These are phyloP conservation scores for Parascedosporium putredinis DNA, from an alignment of 2,329 filamentous ascomycete species.

Conservation along the genomic window DNA sequence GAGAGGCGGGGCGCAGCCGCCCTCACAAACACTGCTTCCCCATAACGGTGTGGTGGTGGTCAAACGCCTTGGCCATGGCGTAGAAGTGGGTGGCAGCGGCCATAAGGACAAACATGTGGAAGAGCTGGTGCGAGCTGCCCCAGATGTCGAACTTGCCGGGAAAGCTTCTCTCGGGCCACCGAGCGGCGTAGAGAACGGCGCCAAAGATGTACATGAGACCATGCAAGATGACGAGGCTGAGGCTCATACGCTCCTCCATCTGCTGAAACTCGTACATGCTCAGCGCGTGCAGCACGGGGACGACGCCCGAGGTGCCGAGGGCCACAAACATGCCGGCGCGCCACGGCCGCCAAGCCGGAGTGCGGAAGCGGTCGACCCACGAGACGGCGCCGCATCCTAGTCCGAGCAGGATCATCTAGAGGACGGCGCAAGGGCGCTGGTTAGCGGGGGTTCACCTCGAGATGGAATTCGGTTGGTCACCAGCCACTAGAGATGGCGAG, in stretches of 20 bases:
- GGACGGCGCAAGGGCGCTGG: no score
- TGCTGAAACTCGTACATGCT: constrained; percentile 53
- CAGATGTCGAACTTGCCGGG: constrained; percentile 81
- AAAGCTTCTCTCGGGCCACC: constrained; percentile 70
- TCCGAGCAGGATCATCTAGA: constrained; percentile 71
- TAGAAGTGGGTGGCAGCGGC: constrained; percentile 74
- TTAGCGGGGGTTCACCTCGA: no score
- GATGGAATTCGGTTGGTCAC: background rate
- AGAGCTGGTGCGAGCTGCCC: constrained; percentile 92
- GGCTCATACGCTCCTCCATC: constrained; percentile 63
- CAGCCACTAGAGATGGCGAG: background rate
- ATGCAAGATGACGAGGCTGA: constrained; percentile 71
- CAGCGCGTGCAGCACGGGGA: constrained; percentile 74
- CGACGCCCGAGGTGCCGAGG: constrained; percentile 72
- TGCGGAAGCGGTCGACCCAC: constrained; percentile 73
- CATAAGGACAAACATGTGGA: constrained; percentile 78
- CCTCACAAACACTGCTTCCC: constrained; percentile 36
- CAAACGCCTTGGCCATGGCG: constrained; percentile 74
- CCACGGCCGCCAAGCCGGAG: constrained; percentile 73
- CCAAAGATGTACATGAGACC: constrained; percentile 78
- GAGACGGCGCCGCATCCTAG: constrained; percentile 67
- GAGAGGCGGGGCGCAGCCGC: background rate
- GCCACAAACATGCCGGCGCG: constrained; percentile 82
- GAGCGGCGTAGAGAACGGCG: constrained; percentile 73
- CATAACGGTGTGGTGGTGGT: constrained; percentile 62